phyloP scores from a whole-genome alignment of 1,139 yeast species.

The Chernovozyma aurita region DNA sequence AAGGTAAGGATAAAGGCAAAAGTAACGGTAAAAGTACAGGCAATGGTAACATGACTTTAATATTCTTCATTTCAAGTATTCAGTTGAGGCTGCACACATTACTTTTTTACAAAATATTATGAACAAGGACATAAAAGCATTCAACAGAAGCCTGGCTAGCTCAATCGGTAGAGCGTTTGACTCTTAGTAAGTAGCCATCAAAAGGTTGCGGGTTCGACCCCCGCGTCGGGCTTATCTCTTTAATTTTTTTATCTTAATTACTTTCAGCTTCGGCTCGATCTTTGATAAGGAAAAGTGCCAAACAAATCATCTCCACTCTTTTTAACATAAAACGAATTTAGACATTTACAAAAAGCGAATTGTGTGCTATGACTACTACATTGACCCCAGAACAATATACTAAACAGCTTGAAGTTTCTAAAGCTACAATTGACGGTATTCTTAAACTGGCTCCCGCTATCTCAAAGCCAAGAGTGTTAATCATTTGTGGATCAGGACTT shows the following conservation, averaged over 20 bases:
- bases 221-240: conserved; percentile 40
- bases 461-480: conserved; percentile 55
- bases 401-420: conserved; percentile 19
- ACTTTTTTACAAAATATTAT: no score
- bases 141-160: conserved; percentile 12
- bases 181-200: conserved; percentile 21
- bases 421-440: conserved; percentile 12
- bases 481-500: conserved; percentile 92
- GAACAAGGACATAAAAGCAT: no score
- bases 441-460: conserved; percentile 17
- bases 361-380: neutral
- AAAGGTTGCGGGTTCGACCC: conserved; percentile 52
- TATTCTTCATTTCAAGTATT: neutral
- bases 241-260: no score
- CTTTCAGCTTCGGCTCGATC: no score
- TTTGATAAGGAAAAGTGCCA: no score
- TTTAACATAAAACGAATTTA: no score
- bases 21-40: no score
- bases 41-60: no score
- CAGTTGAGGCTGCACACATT: no score
- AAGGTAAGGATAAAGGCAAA: no score
- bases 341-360: no score
- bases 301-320: no score
- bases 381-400: conserved; percentile 16
- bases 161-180: conserved; percentile 16